phyloP scores from a whole-genome alignment of 2,329 filamentous ascomycete species.

The Aspergillus sojae region DNA sequence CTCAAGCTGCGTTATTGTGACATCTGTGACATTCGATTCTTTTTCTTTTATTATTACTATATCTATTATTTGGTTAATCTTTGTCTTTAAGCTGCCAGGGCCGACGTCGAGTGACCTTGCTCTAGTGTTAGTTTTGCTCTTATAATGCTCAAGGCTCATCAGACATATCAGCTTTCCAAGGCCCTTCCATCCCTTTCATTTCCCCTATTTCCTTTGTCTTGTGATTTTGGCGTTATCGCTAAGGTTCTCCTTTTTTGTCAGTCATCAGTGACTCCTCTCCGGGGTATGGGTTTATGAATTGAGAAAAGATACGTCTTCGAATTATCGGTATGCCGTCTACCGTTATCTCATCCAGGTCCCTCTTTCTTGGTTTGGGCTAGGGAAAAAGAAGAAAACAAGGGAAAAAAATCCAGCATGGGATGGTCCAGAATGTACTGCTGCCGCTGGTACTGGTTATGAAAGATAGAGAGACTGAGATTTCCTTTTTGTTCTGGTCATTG shows the following conservation, averaged over 20 bases:
- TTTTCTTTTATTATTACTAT: constrained; percentile 33
- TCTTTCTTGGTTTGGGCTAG: not conserved
- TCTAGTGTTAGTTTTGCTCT: constrained; percentile 20
- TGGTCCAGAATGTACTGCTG: not conserved
- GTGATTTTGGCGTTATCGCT: constrained; percentile 18
- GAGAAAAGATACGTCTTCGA: constrained; percentile 12
- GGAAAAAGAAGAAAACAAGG: not conserved
- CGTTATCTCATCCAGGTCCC: not conserved
- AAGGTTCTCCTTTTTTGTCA: constrained; percentile 13
- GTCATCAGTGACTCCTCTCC: constrained; percentile 8
- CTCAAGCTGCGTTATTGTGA: constrained; percentile 20
- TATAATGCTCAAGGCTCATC: constrained; percentile 15
- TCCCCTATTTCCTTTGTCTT: constrained; percentile 13
- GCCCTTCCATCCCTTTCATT: constrained; percentile 22
- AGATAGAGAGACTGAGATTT: not conserved
- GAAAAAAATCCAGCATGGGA: not conserved
- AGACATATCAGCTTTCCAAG: constrained; percentile 19
- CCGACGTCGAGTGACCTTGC: constrained; percentile 11
- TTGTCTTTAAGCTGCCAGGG: constrained; percentile 15
- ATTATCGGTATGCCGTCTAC: not conserved
- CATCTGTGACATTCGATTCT: constrained; percentile 31
- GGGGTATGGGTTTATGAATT: constrained; percentile 24
- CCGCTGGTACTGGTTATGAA: not conserved
- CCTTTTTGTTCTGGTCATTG: not conserved
- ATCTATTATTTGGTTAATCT: constrained; percentile 24